Percentiles rank a stretch among this genome's conserved stretches.
Conservation (phyloP, 352 stramenopile genomes). For the Globisporangium nunn region DNA sequence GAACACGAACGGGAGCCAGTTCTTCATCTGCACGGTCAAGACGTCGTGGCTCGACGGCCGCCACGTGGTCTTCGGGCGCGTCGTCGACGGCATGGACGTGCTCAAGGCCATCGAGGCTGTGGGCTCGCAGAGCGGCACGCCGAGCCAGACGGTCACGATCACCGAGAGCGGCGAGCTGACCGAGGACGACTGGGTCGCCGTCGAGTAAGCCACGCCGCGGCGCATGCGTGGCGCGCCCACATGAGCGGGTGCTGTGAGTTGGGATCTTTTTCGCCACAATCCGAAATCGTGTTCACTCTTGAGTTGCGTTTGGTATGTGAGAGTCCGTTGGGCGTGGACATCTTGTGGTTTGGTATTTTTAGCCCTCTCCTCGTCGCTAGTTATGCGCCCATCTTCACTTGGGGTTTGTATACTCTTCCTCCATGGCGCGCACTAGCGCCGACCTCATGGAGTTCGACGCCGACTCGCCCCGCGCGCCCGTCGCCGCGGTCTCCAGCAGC, state of each 20-base stretch:
- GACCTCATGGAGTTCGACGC: slow-evolving; percentile 47
- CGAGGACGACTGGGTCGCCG: slow-evolving; percentile 38
- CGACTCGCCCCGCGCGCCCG: slow-evolving; percentile 12
- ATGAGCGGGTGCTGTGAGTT: too few relatives aligned
- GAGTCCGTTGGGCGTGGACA: too few relatives aligned
- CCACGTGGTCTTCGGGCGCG: slow-evolving; percentile 91
- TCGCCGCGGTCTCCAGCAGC: not conserved
- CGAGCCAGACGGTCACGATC: slow-evolving; percentile 86
- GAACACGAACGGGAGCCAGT: slow-evolving; percentile 95
- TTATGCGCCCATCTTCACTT: not conserved
- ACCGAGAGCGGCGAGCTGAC: slow-evolving; percentile 91
- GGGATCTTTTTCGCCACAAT: too few relatives aligned
- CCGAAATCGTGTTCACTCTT: too few relatives aligned
- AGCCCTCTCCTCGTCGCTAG: not conserved
- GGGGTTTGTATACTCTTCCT: not conserved
- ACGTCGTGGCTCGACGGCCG: slow-evolving; percentile 87
- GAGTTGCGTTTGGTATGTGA: not conserved
- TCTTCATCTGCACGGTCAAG: slow-evolving; percentile 95
- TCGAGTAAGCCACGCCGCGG: slow-evolving; percentile 19
- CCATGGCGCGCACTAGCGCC: slow-evolving; percentile 13
- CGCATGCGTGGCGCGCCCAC: too few relatives aligned
- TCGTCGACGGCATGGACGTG: slow-evolving; percentile 94
- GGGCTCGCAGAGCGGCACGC: slow-evolving; percentile 88
- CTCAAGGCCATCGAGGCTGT: slow-evolving; percentile 94
- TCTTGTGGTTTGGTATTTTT: too few relatives aligned